Conservation (phyloP, 2,329 filamentous ascomycete genomes). For the Bipolaris bicolor region DNA sequence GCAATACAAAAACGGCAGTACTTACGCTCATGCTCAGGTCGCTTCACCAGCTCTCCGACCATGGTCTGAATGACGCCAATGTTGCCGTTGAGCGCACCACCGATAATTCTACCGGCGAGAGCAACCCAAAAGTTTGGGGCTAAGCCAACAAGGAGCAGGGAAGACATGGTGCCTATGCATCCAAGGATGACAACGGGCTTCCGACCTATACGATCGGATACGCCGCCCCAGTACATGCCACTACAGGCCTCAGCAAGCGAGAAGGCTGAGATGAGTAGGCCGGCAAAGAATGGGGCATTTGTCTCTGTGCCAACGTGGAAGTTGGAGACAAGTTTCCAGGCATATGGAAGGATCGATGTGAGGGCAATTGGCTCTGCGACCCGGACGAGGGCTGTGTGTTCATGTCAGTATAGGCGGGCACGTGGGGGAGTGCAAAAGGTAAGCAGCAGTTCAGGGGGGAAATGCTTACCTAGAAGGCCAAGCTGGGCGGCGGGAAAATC, state of each 20-base stretch:
- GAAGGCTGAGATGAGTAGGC: constrained; percentile 86
- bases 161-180: constrained; percentile 80
- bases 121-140: constrained; percentile 85
- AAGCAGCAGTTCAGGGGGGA: neutral
- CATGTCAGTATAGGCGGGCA: constrained; percentile 8
- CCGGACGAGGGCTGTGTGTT: constrained; percentile 77
- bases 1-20: constrained; percentile 24
- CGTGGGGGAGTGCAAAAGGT: neutral
- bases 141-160: constrained; percentile 82
- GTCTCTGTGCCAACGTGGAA: constrained; percentile 45
- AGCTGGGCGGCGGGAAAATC: constrained; percentile 80
- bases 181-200: constrained; percentile 50
- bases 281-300: constrained; percentile 81
- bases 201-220: constrained; percentile 49
- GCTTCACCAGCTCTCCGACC: constrained; percentile 85
- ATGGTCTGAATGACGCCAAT: constrained; percentile 80
- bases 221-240: constrained; percentile 66
- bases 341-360: constrained; percentile 90
- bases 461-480: constrained; percentile 75
- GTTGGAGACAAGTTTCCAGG: constrained; percentile 49
- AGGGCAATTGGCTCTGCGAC: constrained; percentile 91
- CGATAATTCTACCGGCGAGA: constrained; percentile 74
- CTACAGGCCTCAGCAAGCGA: constrained; percentile 84
- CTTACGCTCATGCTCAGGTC: constrained; percentile 84
- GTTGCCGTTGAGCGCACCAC: constrained; percentile 87